These are phyloP conservation scores for Stylosanthes scabra DNA, from an alignment of 331 rosid genomes.

Conservation along the genomic window DNA sequence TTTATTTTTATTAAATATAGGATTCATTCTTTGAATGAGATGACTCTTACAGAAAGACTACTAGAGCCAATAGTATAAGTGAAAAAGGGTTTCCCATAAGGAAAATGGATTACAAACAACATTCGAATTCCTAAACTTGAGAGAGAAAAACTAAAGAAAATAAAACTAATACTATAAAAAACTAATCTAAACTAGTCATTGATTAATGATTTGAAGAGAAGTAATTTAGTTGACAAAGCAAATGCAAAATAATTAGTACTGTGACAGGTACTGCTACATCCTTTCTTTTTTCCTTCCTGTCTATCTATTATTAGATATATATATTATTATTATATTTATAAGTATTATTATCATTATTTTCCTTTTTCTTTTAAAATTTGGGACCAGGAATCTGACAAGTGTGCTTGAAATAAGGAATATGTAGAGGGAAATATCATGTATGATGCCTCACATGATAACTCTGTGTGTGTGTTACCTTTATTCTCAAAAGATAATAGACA, in stretches of 20 bases:
- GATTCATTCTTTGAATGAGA: no score
- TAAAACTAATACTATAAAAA: no score
- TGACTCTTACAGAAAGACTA: no score
- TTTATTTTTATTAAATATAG: no score
- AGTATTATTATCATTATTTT: background rate
- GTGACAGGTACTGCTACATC: no score
- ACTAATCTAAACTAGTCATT: background rate
- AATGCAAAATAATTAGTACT: background rate
- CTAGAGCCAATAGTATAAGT: no score
- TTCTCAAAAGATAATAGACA: background rate
- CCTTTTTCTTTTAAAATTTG: slow-evolving; percentile 14
- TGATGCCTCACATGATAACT: slow-evolving; percentile 2
- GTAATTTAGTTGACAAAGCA: background rate
- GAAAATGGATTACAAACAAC: no score
- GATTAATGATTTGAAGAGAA: background rate
- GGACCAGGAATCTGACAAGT: background rate
- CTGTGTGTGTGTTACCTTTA: background rate
- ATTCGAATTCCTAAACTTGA: no score
- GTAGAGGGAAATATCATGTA: background rate
- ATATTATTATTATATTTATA: no score
- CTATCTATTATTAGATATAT: no score
- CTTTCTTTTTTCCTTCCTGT: background rate
- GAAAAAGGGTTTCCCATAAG: no score
- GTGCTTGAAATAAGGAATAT: background rate
- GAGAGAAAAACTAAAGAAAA: no score